Base-by-base conservation (phyloP, 2,329 filamentous ascomycete species). In the Cylindrodendrum hubeiense region DNA sequence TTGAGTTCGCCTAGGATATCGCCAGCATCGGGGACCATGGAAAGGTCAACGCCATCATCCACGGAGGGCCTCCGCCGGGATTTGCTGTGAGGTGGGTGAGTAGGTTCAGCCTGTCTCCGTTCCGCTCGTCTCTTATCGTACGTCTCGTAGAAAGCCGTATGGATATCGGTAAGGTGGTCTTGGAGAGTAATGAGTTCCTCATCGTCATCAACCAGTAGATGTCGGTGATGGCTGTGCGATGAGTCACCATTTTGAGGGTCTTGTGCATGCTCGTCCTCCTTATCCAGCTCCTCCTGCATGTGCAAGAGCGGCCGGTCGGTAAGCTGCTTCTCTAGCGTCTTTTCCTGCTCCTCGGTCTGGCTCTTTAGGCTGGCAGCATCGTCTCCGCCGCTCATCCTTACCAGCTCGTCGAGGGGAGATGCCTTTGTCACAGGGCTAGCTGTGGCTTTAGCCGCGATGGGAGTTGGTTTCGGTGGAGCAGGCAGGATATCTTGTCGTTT, bases 231-330 rank as follows among this genome's bases (percentile, higher is more conserved):
- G 51, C 76, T 72, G 10, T 78, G 71, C 0, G 78, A 49, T 17
- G 75, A 53, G 5, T 75, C 75, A 22, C 71, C 71, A 6, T 66
- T 59, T 34, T 78, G 75, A 2, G 66, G 22, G 1, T 71, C 70
- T 52, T 78, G 71, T 41, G 67, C 64, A 19, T 74, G 68, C 52
- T 78, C 76, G 43, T 93, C 90, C 74, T 94, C 93, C 72, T 93
- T 93, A 74, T 99, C 96, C 22, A 98, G 86, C 77, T 94, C 87
- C 74, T 97, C 93, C 79, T 99, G 96, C 82, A 97, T 92, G 76
- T 96, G 93, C n/a, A 97, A 83, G 28, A 99, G 82, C 0, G 96
- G 96, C 15, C 95, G 89, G 67, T 98, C 94, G 65, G 91, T 93
- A 19, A 98, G 86, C 79, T 99, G 96, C 66, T 94, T 93, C 75